A percentile compares a stretch with the other conserved stretches of the same genome.
These are phyloP conservation scores for Setomelanomma holmii DNA, from an alignment of 2,329 filamentous ascomycete genomes.

Conservation along the genomic window DNA sequence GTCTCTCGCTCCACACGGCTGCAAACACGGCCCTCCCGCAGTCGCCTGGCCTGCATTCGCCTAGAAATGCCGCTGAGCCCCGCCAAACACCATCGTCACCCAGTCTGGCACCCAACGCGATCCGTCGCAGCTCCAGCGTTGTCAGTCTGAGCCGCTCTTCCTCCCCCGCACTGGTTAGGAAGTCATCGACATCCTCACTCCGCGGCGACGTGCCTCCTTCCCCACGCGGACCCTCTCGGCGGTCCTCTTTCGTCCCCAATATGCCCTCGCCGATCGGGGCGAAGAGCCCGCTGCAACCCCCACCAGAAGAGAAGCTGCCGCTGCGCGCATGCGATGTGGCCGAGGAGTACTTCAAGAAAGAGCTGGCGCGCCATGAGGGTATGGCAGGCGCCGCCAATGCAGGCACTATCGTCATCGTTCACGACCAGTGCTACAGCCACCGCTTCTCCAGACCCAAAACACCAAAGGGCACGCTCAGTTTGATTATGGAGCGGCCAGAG, in stretches of 20 bases:
- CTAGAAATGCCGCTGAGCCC: conserved; percentile 23
- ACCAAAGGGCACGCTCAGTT: conserved; percentile 71
- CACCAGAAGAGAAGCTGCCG: conserved; percentile 48
- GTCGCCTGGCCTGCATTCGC: conserved; percentile 39
- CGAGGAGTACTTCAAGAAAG: conserved; percentile 71
- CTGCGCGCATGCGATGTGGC: conserved; percentile 67
- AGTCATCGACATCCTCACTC: conserved; percentile 54
- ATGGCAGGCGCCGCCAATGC: conserved; percentile 44
- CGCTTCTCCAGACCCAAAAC: conserved; percentile 85
- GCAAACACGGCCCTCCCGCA: conserved; percentile 38
- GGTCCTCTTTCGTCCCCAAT: conserved; percentile 54
- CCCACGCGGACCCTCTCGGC: conserved; percentile 48
- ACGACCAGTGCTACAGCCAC: conserved; percentile 95
- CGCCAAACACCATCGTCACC: conserved; percentile 38
- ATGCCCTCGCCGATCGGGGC: conserved; percentile 48
- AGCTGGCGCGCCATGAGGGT: conserved; percentile 69
- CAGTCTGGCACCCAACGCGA: conserved; percentile 33
- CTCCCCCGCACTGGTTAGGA: conserved; percentile 52
- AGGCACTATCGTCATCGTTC: conserved; percentile 81
- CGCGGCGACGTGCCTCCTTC: conserved; percentile 48
- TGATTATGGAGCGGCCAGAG: conserved; percentile 93
- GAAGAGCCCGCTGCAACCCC: conserved; percentile 50
- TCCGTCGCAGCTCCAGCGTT: conserved; percentile 53
- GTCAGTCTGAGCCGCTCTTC: conserved; percentile 49
- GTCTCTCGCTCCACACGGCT: conserved; percentile 47